Base-by-base conservation (phyloP, 306 rosid genomes). In the Astragalus membranaceus region DNA sequence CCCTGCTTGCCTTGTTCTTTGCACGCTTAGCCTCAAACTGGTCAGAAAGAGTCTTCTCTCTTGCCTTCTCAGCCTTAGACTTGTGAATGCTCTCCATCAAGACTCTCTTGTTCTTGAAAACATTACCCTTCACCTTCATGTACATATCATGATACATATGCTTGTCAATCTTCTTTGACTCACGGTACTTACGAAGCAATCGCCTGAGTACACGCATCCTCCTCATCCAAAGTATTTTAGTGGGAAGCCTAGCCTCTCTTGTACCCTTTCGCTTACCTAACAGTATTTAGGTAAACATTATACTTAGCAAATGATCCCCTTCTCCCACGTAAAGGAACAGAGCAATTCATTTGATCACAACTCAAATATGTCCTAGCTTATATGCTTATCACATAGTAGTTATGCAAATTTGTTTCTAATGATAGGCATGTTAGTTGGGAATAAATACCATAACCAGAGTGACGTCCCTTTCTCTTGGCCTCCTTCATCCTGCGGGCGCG, bases 1-100 rank as follows among this genome's bases (percentile, higher is more conserved):
- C 50, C 89, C 96, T 69, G 77, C 80, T 75, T 4, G 84, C 84
- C 65, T 80, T 80, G 74, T 65, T 80, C 77, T 80, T 80, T 16
- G 84, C 84, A 7, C 80, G 83, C 67, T 79, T 79, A 2, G 83
- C 83, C 83, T 79, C 83, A 52, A 79, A 79, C 64, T 79, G 83
- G 50, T 74, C 79, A 12, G 83, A 79, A 63, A 79, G 33, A 3
- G 83, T 79, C 64, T 79, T 79, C 42, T 79, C 83, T 74, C 79
- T 73, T 3, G 83, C 83, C 71, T 79, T 79, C 74, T 79, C 83
- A 43, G 79, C 83, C 73, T 80, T 80, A 15, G 84, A 26, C 49
- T 80, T 80, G 77, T 80, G 84, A 30, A 80, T 80, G 70, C 84
- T 80, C 50, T 75, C 84, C 84, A 80, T 80, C 17, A 80, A 36